phyloP scores from a whole-genome alignment of 352 stramenopile genomes.

The Thalassiosira exigua region DNA sequence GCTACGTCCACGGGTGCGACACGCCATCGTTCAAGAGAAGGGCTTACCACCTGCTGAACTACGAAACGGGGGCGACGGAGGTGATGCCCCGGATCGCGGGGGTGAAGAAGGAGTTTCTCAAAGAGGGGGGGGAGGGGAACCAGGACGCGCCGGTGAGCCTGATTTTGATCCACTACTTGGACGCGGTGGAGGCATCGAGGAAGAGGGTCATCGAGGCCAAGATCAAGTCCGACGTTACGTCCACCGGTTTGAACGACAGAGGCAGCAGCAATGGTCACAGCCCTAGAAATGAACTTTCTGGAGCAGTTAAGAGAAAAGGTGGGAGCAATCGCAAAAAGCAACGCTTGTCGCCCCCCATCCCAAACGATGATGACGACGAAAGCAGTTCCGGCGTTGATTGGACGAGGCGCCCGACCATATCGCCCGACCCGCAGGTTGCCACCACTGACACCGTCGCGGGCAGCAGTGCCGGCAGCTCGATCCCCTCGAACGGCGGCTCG shows the following conservation, averaged over 20 bases:
- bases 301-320: too few relatives aligned
- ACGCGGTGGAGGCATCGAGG: conserved; percentile 15
- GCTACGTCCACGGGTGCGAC: conserved; percentile 48
- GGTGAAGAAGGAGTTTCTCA: conserved; percentile 2
- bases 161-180: conserved; percentile 55
- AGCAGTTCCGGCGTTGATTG: not conserved
- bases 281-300: conserved; percentile 1
- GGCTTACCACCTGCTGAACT: conserved; percentile 51
- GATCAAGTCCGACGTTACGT: conserved; percentile 1
- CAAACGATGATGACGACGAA: not conserved
- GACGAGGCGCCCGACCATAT: conserved; percentile 2
- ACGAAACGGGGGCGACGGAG: conserved; percentile 18
- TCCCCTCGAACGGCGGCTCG: too few relatives aligned
- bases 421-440: not conserved
- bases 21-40: conserved; percentile 34
- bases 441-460: not conserved
- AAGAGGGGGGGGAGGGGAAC: not conserved
- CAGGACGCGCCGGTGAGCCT: conserved; percentile 32
- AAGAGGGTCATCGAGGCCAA: conserved; percentile 6
- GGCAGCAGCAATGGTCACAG: too few relatives aligned
- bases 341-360: too few relatives aligned
- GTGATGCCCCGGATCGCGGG: conserved; percentile 10
- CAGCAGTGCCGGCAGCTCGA: too few relatives aligned
- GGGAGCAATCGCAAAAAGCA: too few relatives aligned
- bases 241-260: too few relatives aligned